A percentile compares a stretch with the other conserved stretches of the same genome.
Evolutionary conservation across 2,329 filamentous ascomycete genomes (phyloP).

Genomic region (Ceratocystis harringtonii): DNA sequence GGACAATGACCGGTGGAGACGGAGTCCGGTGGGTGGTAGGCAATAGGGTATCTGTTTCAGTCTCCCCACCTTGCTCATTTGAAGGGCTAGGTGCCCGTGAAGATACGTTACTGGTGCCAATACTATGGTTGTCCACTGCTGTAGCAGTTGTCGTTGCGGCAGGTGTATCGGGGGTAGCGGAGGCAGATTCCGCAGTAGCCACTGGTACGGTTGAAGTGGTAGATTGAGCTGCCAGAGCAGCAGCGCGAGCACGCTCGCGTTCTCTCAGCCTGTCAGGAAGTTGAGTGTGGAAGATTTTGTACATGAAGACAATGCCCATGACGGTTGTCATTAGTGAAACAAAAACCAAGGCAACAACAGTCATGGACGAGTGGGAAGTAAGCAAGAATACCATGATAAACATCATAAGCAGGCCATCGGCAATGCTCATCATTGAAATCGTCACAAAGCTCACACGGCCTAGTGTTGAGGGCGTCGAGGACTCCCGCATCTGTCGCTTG

Average conservation of each 20-base stretch:
- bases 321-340: slow-evolving; percentile 40
- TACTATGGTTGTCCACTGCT: not conserved
- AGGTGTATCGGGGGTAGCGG: not conserved
- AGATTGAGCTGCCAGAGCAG: not conserved
- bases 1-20: slow-evolving; percentile 35
- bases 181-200: slow-evolving; percentile 21
- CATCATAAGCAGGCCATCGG: slow-evolving; percentile 34
- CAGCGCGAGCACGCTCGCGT: slow-evolving; percentile 24
- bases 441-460: slow-evolving; percentile 52
- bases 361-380: slow-evolving; percentile 29
- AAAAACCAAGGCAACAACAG: slow-evolving; percentile 39
- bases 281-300: slow-evolving; percentile 46
- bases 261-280: slow-evolving; percentile 38
- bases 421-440: slow-evolving; percentile 37
- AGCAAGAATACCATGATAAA: slow-evolving; percentile 20
- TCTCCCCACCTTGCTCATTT: slow-evolving; percentile 1
- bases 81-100: slow-evolving; percentile 17
- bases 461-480: slow-evolving; percentile 51
- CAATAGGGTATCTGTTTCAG: slow-evolving; percentile 9
- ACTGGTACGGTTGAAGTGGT: slow-evolving; percentile 22
- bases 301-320: slow-evolving; percentile 42
- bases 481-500: slow-evolving; percentile 50
- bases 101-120: slow-evolving; percentile 15
- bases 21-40: slow-evolving; percentile 16
- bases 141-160: not conserved